A percentile compares a stretch with the other conserved stretches of the same genome.
Evolutionary conservation across 768 basidiomycete species (phyloP).

Genomic region (Dioszegia hungarica): DNA sequence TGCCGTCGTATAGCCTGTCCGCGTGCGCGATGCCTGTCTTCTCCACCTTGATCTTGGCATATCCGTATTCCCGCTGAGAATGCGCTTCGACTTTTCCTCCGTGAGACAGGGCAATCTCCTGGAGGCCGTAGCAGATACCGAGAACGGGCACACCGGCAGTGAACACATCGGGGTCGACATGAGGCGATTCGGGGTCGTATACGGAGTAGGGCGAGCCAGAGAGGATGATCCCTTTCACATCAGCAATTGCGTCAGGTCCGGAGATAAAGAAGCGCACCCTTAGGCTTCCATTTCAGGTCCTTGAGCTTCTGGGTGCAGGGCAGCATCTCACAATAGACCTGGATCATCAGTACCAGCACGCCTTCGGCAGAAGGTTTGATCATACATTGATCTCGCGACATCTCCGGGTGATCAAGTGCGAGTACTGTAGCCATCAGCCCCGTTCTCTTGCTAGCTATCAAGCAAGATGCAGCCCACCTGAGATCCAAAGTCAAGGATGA

Average conservation of each 20-base stretch:
- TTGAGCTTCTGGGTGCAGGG: slow-evolving; percentile 88
- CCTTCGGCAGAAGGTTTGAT: too few species aligned
- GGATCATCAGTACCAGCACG: neutral
- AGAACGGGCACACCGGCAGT: slow-evolving; percentile 77
- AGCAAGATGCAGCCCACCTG: slow-evolving; percentile 58
- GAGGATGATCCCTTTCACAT: slow-evolving; percentile 72
- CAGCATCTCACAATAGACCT: slow-evolving; percentile 84
- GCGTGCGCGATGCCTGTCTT: slow-evolving; percentile 58
- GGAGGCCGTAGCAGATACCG: slow-evolving; percentile 92
- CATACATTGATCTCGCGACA: slow-evolving; percentile 89
- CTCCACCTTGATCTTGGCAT: slow-evolving; percentile 71
- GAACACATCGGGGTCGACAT: slow-evolving; percentile 87
- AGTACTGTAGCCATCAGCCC: slow-evolving; percentile 60
- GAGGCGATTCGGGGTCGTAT: slow-evolving; percentile 85
- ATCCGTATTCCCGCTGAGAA: slow-evolving; percentile 92
- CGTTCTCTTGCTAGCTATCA: neutral
- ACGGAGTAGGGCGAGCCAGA: slow-evolving; percentile 98
- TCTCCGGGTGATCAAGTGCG: slow-evolving; percentile 93
- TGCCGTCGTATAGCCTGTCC: slow-evolving; percentile 75
- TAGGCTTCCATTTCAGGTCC: slow-evolving; percentile 87
- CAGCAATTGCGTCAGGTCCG: neutral
- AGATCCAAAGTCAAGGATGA: slow-evolving; percentile 95
- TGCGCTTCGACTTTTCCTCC: slow-evolving; percentile 79
- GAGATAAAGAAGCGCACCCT: slow-evolving; percentile 56
- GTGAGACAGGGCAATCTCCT: slow-evolving; percentile 91